Evolutionary conservation across 805 yeast genomes (phyloP), one percentile per base, ranked within the genome.

Genomic region (Blastobotrys parvus): DNA sequence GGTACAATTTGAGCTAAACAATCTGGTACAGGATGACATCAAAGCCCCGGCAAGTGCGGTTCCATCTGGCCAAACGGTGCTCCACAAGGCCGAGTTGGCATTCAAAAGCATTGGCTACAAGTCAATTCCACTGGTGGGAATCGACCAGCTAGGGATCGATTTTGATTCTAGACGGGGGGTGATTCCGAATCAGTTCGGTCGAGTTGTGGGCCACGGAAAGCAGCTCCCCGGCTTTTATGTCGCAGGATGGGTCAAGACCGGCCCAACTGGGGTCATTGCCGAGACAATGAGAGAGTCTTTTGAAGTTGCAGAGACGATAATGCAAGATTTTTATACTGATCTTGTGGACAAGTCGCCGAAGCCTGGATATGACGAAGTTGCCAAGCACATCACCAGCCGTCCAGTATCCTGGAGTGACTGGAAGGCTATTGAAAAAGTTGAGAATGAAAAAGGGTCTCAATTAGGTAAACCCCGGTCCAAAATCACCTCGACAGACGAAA

Each of bases 191-290:
- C 47, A 52, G 1, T 58, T 68, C 18, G 82, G 80, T 1, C 61
- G 73, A 32, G 72, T 72, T 0, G 51, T 58, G 27, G 45, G 50
- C 1, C n/a, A n/a, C n/a, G 41, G 51, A 0, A 56, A 54, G 47
- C 23, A 33, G 31, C 53, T 59, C 22, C 64, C 57, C 2, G 82
- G 86, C 0, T 64, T 86, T 45, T 90, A 88, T 53, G 79, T 84
- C 2, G 68, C 88, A 6, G 98, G 98, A 0, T 92, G 98, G 98
- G 80, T 88, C 38, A 77, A 82, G 44, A 78, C 75, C 41, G 94
- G 95, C 1, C 83, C 95, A 5, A 73, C 74, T 22, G 98, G 98
- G 1, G 94, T 87, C 3, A 92, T 92, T 50, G 94, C 94, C 15
- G 72, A 85, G 11, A 87, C 97, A 0, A 84, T 90, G 82, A 74